A percentile compares a stretch with the other conserved stretches of the same genome.
Evolutionary conservation across 2,329 filamentous ascomycete genomes (phyloP).

Genomic region (Ophiostoma australiae): DNA sequence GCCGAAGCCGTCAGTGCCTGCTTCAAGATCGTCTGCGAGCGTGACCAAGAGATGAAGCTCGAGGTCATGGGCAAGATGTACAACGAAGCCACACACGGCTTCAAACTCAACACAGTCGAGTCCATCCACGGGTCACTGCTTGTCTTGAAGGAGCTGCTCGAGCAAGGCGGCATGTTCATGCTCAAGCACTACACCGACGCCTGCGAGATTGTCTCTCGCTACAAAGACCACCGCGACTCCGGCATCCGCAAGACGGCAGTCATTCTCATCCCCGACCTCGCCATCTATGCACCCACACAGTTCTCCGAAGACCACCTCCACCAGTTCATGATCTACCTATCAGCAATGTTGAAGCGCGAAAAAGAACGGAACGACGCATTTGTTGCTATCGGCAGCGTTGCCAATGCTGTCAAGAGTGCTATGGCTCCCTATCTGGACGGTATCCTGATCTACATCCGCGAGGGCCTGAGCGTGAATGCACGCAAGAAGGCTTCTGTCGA

Average conservation of each 20-base stretch:
- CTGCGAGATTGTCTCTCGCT: conserved; percentile 85
- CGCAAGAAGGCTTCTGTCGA: conserved; percentile 59
- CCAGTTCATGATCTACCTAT: conserved; percentile 94
- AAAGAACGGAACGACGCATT: conserved; percentile 94
- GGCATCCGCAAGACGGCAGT: conserved; percentile 88
- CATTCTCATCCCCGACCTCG: conserved; percentile 83
- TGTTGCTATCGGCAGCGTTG: conserved; percentile 90
- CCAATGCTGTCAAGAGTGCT: conserved; percentile 89
- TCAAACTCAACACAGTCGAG: conserved; percentile 77
- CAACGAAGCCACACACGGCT: conserved; percentile 72
- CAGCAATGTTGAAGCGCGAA: conserved; percentile 88
- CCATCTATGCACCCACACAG: conserved; percentile 84
- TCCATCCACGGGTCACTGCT: conserved; percentile 90
- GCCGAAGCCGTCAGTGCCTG: conserved; percentile 91
- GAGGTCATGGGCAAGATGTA: conserved; percentile 90
- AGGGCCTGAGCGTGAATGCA: conserved; percentile 79
- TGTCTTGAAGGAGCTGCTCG: conserved; percentile 84
- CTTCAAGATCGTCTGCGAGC: conserved; percentile 90
- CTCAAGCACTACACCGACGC: conserved; percentile 87
- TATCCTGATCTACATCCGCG: conserved; percentile 87
- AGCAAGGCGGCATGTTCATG: conserved; percentile 99
- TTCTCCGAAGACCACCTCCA: conserved; percentile 86
- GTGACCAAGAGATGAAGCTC: conserved; percentile 81
- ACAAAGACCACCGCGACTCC: conserved; percentile 86
- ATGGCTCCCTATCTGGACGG: conserved; percentile 94